Evolutionary conservation across 495 filamentous ascomycete species (phyloP).

Genomic region (Lasiosphaeriaceae sp.): DNA sequence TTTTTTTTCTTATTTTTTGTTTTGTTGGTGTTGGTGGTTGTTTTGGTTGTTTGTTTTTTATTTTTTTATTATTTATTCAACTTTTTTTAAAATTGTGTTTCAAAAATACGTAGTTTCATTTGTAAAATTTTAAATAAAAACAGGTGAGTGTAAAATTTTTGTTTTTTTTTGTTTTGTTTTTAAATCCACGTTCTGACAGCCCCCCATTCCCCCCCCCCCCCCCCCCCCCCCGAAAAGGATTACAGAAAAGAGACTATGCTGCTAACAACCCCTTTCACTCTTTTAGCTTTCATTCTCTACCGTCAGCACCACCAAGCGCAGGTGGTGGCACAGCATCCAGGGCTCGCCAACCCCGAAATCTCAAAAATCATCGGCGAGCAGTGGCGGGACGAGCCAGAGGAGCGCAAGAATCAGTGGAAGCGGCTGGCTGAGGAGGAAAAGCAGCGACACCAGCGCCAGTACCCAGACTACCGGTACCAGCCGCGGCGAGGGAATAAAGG

Average conservation of each 20-base stretch:
- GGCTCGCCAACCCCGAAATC: constrained; percentile 92
- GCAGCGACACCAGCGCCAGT: constrained; percentile 79
- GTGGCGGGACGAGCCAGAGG: constrained; percentile 72
- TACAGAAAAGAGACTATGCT: neutral
- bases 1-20: too few species aligned
- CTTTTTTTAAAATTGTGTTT: too few species aligned
- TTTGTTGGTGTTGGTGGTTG: too few species aligned
- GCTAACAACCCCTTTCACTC: neutral
- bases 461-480: constrained; percentile 92
- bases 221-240: neutral
- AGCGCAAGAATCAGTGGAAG: constrained; percentile 87
- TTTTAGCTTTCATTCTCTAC: constrained; percentile 91
- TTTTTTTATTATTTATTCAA: too few species aligned
- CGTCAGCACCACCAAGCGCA: constrained; percentile 86
- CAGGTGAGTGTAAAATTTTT: too few species aligned
- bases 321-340: constrained; percentile 77
- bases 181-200: too few species aligned
- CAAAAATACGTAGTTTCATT: too few species aligned
- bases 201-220: too few species aligned
- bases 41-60: too few species aligned
- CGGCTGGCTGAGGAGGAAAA: constrained; percentile 93
- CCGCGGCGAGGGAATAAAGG: constrained; percentile 67
- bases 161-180: too few species aligned
- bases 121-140: too few species aligned
- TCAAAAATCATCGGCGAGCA: constrained; percentile 96